phyloP scores from a whole-genome alignment of 164 flowering plant species.

The Sedum album region DNA sequence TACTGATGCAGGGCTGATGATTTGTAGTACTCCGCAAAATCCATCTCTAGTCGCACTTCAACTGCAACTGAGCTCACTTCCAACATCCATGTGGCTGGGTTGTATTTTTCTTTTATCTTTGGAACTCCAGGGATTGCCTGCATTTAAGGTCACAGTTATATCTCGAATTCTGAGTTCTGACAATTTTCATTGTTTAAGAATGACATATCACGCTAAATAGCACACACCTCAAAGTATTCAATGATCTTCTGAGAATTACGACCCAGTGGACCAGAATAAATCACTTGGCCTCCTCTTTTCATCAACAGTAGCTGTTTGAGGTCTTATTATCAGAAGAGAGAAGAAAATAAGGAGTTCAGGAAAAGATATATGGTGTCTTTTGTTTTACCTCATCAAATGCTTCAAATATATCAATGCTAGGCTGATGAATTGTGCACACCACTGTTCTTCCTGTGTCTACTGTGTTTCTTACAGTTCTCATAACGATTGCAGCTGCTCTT shows the following conservation, averaged over 20 bases:
- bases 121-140: constrained; percentile 72
- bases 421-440: constrained; percentile 96
- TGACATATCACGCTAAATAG: not conserved
- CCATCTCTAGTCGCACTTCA: constrained; percentile 62
- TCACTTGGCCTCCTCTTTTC: constrained; percentile 97
- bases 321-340: not conserved
- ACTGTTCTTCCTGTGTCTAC: constrained; percentile 97
- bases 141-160: not conserved
- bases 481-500: constrained; percentile 95
- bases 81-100: constrained; percentile 98
- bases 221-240: constrained; percentile 63
- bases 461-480: constrained; percentile 92
- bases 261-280: constrained; percentile 83
- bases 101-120: constrained; percentile 67
- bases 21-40: constrained; percentile 74
- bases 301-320: constrained; percentile 53
- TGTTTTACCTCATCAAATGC: constrained; percentile 79
- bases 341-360: not conserved
- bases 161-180: not conserved
- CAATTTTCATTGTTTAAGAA: not conserved
- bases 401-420: constrained; percentile 94
- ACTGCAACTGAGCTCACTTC: constrained; percentile 82
- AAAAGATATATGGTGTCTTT: not conserved
- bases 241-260: constrained; percentile 62
- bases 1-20: constrained; percentile 66